Evolutionary conservation across 2,329 filamentous ascomycete species (phyloP), one percentile per base, ranked within the genome.

Genomic region (Colletotrichum sp.): DNA sequence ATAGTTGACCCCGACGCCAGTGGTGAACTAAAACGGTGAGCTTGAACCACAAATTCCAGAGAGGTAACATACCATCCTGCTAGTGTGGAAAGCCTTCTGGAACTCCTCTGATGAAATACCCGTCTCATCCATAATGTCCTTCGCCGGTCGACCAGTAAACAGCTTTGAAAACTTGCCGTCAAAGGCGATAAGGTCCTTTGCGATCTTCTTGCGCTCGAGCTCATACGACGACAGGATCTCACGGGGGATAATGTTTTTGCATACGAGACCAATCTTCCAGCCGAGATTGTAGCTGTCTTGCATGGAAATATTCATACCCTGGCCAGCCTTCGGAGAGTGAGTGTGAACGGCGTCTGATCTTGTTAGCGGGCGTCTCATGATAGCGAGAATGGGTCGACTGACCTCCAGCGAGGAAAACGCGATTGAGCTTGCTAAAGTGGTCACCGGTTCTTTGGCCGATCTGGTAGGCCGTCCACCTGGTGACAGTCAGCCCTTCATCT

Each of bases 261-360:
- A 80, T 0, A 88, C 88, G 2, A 84, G 80, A 0, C 86, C 89
- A 2, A 92, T 80, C 81, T 92, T 91, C 90, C 90, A 92, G 1
- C 88, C 90, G 0, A 91, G 86, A 71, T 91, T 91, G 81, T 87
- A 90, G 0, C 86, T 83, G 81, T 95, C 93, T 78, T 94, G 92
- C 90, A 95, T 93, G 44, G 88, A 90, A 2, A 94, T 90, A 78
- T 95, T 95, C 92, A 94, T 94, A 15, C 93, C 93, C 80, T 94
- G 92, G 4, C 92, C 92, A 0, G 91, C 92, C 79, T 94, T 94
- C 22, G 92, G 92, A 9, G 79, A 80, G 77, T 89, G 88, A 1
- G 88, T 90, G 78, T 89, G 87, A 2, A 91, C 90, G 5, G 92
- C 93, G 82, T 94, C 93, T 76, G 30, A 8, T 12, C 19, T 19